Evolutionary conservation across 2,329 filamentous ascomycete genomes (phyloP).

Genomic region (Colletotrichum noveboracense): DNA sequence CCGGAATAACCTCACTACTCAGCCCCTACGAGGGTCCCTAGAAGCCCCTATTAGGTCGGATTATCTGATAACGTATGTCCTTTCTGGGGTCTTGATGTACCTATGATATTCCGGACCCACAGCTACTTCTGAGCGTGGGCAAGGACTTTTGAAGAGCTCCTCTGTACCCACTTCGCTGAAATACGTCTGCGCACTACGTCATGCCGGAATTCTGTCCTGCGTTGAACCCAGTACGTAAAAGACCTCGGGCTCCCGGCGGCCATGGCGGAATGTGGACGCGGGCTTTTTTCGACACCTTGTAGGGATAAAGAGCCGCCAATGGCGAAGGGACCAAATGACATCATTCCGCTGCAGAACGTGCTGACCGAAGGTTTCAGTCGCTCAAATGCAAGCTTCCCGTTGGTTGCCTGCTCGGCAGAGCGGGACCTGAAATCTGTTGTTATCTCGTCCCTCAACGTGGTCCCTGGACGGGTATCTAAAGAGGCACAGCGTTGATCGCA

Average conservation of each 20-base stretch:
- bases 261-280: neutral
- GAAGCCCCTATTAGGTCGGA: too few species aligned
- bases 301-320: neutral
- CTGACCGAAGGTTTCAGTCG: neutral
- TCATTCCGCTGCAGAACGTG: slow-evolving; percentile 11
- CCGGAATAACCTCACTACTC: too few species aligned
- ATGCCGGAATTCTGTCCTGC: neutral
- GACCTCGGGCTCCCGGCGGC: neutral
- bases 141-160: too few species aligned
- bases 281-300: neutral
- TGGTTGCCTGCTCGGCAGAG: neutral
- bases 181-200: neutral
- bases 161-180: neutral
- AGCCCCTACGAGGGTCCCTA: too few species aligned
- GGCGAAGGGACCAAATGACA: slow-evolving; percentile 8
- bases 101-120: too few species aligned
- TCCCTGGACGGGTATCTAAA: neutral
- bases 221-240: neutral
- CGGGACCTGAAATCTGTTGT: neutral
- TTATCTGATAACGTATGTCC: too few species aligned
- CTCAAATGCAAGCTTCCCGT: neutral
- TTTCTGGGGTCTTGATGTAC: too few species aligned
- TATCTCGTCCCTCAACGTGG: neutral
- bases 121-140: too few species aligned
- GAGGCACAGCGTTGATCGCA: neutral